Base-by-base conservation (phyloP, 208 protist species). In the Porcisia hertigi region DNA sequence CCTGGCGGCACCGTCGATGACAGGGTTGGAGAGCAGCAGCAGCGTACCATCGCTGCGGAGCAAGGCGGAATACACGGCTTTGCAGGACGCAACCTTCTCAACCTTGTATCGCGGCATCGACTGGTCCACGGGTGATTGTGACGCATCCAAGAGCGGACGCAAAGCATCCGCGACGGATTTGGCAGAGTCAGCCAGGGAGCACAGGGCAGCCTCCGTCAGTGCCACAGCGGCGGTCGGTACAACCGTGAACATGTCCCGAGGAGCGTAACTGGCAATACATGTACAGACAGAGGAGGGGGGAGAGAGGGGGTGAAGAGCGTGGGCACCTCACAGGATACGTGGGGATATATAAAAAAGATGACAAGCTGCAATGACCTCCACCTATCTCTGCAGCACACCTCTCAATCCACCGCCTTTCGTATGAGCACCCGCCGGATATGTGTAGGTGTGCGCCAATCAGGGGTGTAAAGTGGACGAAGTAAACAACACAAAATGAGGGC, bases 1-100 rank as follows among this genome's bases (percentile, higher is more conserved):
- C 67, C 47, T 25, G 4, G 36, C 69, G 9, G 45, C 65, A 4
- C 65, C 65, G 47, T 55, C 25, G 14, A n/a, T 47, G 25, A 30
- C 65, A 43, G 34, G 34, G 23, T 34, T 55, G 23, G 25, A 23
- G 66, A 82, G 73, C 41, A 82, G 78, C 53, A 82, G 55, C 20
- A 82, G 55, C 57, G 18, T 57, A 0, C 78, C 78, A 45, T 82
- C 78, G 36, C 78, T 82, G 30, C 78, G 72, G 30, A 82, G 73
- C 20, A 82, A 57, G n/a, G 67, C 78, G 1, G 78, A 75, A 58
- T 82, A 82, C 11, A 75, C 53, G 5, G n/a, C n/a, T 36, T 70
- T 63, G 52, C 78, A 82, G 43, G 73, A 82, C 20, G 41, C 78
- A 6, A 78, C 78, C 55, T 82, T 82, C 20, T 64, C 25, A 14